Percentiles rank a stretch among this genome's conserved stretches.
These are phyloP conservation scores for Quercus glauca DNA, from an alignment of 306 rosid genomes.

Conservation along the genomic window DNA sequence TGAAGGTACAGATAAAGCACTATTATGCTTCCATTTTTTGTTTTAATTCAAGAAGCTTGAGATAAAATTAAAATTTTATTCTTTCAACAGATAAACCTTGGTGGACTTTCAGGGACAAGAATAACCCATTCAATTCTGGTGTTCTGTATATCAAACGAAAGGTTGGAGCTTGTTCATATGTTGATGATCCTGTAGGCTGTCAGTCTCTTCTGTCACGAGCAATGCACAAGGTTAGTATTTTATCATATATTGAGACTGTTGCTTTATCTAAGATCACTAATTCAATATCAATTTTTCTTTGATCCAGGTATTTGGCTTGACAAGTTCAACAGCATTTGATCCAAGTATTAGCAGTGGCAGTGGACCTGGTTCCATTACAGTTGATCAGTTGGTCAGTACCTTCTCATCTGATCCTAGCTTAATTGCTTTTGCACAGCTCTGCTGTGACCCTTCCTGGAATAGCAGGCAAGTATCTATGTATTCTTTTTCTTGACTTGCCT, in stretches of 20 bases:
- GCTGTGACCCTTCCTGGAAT: slow-evolving; percentile 86
- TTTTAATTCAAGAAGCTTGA: slow-evolving; percentile 10
- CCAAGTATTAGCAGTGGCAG: slow-evolving; percentile 25
- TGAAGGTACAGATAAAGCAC: slow-evolving; percentile 54
- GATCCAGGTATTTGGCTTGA: slow-evolving; percentile 81
- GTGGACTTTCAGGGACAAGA: slow-evolving; percentile 88
- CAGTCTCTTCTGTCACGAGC: slow-evolving; percentile 91
- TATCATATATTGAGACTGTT: not conserved
- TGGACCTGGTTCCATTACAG: slow-evolving; percentile 69
- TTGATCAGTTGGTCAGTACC: slow-evolving; percentile 90
- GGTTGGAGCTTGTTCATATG: slow-evolving; percentile 98
- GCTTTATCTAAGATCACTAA: not conserved
- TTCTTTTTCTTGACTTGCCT: not conserved
- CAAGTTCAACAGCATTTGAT: slow-evolving; percentile 54
- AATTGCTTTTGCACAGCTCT: slow-evolving; percentile 94
- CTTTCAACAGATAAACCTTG: slow-evolving; percentile 75
- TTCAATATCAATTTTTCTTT: slow-evolving; percentile 26
- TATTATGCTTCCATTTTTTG: slow-evolving; percentile 18
- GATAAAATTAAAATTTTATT: slow-evolving; percentile 16
- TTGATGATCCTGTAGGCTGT: slow-evolving; percentile 95
- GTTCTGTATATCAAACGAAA: slow-evolving; percentile 86
- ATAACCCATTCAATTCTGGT: slow-evolving; percentile 82
- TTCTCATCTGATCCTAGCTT: slow-evolving; percentile 98
- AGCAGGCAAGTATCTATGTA: slow-evolving; percentile 49
- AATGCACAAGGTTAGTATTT: slow-evolving; percentile 80